phyloP scores from a whole-genome alignment of 495 filamentous ascomycete genomes.

The Parathielavia hyrcaniae region DNA sequence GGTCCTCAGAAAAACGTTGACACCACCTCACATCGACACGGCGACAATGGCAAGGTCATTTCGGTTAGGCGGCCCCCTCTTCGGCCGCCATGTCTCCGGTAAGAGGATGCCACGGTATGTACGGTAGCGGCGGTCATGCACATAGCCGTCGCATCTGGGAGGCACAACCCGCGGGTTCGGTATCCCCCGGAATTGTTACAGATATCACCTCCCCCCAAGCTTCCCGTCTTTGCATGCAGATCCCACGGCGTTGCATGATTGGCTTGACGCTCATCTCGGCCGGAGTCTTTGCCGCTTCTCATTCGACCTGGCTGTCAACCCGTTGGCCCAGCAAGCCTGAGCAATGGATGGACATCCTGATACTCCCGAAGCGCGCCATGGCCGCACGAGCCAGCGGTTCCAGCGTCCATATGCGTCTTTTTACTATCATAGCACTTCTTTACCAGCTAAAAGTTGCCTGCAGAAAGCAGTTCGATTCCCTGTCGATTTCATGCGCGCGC shows the following conservation, averaged over 20 bases:
- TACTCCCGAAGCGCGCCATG: not conserved
- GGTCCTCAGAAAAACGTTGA: not conserved
- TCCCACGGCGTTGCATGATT: constrained; percentile 1
- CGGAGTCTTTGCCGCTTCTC: not conserved
- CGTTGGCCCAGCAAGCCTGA: constrained; percentile 6
- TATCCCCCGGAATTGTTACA: constrained; percentile 5
- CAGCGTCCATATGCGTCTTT: not conserved
- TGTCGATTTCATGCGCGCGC: too few species aligned
- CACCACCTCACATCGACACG: not conserved
- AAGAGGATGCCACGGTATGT: not conserved
- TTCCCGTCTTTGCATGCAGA: not conserved
- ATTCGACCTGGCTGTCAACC: constrained; percentile 5
- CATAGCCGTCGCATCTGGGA: constrained; percentile 1
- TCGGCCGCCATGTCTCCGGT: constrained; percentile 9
- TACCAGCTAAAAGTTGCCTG: not conserved
- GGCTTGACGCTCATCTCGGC: constrained; percentile 1
- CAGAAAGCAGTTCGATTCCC: too few species aligned
- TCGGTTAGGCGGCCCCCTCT: not conserved
- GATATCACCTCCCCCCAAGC: not conserved
- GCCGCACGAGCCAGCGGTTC: constrained; percentile 13
- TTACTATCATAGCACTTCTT: too few species aligned
- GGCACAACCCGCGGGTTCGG: constrained; percentile 14
- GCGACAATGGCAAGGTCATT: not conserved
- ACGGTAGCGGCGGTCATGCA: constrained; percentile 6
- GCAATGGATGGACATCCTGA: too few species aligned